A percentile compares a stretch with the other conserved stretches of the same genome.
These are phyloP conservation scores for Teunomyces pallodes DNA, from an alignment of 805 yeast species.

Conservation along the genomic window DNA sequence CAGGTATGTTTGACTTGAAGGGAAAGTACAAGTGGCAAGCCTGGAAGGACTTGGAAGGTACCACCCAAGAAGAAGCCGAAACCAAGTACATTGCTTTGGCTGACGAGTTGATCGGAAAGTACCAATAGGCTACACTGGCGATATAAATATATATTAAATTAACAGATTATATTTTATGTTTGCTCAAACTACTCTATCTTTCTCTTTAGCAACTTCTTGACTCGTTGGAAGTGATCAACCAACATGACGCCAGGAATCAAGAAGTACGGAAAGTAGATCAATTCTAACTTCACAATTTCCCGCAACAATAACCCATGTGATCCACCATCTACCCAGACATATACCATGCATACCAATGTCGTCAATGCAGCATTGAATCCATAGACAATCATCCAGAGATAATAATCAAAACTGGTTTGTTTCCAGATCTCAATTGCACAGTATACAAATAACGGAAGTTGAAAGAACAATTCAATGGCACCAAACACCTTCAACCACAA, in stretches of 20 bases:
- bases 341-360: slow-evolving; percentile 68
- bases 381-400: slow-evolving; percentile 51
- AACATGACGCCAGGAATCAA: slow-evolving; percentile 60
- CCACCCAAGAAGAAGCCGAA: slow-evolving; percentile 88
- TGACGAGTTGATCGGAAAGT: slow-evolving; percentile 55
- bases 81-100: slow-evolving; percentile 68
- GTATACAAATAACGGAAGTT: slow-evolving; percentile 68
- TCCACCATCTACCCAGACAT: slow-evolving; percentile 38
- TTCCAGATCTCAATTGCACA: slow-evolving; percentile 21
- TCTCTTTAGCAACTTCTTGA: not conserved
- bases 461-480: slow-evolving; percentile 66
- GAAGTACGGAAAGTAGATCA: slow-evolving; percentile 68
- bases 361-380: slow-evolving; percentile 84
- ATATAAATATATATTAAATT: not conserved
- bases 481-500: slow-evolving; percentile 76
- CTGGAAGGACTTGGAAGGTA: slow-evolving; percentile 87
- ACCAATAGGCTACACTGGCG: slow-evolving; percentile 16
- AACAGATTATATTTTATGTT: not conserved
- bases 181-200: not conserved
- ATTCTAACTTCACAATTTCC: slow-evolving; percentile 45
- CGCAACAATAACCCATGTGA: slow-evolving; percentile 31
- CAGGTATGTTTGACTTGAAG: slow-evolving; percentile 88
- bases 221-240: slow-evolving; percentile 36
- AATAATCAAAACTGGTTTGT: slow-evolving; percentile 7
- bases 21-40: slow-evolving; percentile 98